Evolutionary conservation across 225 moss, liverwort and hornwort genomes (phyloP).

Genomic region (Thuidium tamariscinum): DNA sequence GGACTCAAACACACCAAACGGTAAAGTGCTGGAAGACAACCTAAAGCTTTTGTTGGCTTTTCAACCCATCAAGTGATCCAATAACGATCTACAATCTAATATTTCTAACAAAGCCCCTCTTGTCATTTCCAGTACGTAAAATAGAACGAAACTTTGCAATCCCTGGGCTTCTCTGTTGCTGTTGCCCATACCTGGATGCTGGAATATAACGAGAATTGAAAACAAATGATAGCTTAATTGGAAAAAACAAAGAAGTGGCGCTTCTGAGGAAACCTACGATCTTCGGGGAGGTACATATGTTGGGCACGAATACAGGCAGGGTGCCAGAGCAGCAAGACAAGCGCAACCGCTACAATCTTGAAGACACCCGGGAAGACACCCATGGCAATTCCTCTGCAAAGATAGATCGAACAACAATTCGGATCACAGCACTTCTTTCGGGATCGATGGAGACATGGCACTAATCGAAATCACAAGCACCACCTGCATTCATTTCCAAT

Average conservation of each 20-base stretch:
- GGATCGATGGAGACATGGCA: too few species aligned
- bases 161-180: background rate
- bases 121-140: background rate
- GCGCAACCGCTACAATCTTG: too few species aligned
- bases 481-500: too few species aligned
- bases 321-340: background rate
- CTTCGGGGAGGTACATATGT: accelerated
- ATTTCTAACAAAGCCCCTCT: background rate
- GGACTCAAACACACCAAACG: too few species aligned
- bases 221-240: background rate
- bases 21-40: background rate
- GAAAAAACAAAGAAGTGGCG: background rate
- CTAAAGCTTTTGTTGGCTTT: background rate
- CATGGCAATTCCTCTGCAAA: too few species aligned
- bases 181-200: background rate
- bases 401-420: too few species aligned
- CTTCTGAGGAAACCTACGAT: background rate
- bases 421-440: too few species aligned
- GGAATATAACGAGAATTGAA: background rate
- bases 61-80: too few species aligned
- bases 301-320: background rate
- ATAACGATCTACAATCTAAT: background rate
- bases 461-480: too few species aligned
- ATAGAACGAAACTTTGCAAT: background rate
- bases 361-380: too few species aligned